Percentiles rank a stretch among this genome's conserved stretches.
Evolutionary conservation across 306 rosid genomes (phyloP).

Genomic region (Urtica urens): DNA sequence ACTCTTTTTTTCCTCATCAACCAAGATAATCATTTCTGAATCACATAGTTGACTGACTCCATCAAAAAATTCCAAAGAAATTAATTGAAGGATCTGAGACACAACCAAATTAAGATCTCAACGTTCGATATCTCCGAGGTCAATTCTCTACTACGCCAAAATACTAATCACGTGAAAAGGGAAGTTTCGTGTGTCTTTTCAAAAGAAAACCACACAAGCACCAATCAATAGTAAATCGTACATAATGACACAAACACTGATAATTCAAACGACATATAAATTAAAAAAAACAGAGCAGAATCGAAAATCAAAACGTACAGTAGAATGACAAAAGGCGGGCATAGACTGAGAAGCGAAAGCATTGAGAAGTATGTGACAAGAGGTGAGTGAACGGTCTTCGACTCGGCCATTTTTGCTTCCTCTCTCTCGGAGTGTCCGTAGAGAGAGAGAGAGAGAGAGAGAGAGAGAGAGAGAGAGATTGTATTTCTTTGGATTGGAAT

Average conservation of each 20-base stretch:
- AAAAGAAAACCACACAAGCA: no score
- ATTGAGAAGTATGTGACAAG: constrained; percentile 63
- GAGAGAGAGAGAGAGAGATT: no score
- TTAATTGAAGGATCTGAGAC: no score
- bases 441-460: no score
- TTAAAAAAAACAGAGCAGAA: neutral
- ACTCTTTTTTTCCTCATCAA: no score
- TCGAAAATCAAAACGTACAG: constrained; percentile 33
- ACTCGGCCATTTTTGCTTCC: constrained; percentile 30
- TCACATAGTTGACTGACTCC: no score
- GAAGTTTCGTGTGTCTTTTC: no score
- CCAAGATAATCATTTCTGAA: no score
- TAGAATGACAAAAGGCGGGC: constrained; percentile 84
- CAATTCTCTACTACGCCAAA: neutral
- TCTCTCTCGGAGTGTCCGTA: neutral
- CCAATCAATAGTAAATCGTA: no score
- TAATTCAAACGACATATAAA: neutral
- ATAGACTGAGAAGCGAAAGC: constrained; percentile 63
- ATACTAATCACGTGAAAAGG: neutral
- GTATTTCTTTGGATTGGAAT: no score
- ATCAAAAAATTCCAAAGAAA: no score
- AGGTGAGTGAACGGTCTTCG: constrained; percentile 73
- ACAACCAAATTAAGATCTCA: neutral
- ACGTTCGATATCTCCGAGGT: constrained; percentile 3
- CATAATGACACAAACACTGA: neutral